phyloP scores from a whole-genome alignment of 2,329 filamentous ascomycete genomes.

The Colletotrichum cuscutae region DNA sequence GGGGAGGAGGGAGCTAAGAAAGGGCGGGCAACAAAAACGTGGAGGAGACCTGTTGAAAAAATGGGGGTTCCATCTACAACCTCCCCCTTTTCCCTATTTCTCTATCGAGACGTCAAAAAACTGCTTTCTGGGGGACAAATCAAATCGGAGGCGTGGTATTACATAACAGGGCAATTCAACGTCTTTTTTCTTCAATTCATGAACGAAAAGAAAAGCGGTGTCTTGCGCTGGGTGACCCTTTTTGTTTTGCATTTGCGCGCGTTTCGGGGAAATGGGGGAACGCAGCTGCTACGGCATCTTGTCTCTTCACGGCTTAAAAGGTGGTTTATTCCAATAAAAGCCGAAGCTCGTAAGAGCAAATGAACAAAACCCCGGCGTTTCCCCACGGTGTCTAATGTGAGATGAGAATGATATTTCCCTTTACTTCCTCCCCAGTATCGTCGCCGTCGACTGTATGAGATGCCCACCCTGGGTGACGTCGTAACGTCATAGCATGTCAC shows the following conservation, averaged over 20 bases:
- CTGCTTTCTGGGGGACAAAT: slow-evolving; percentile 36
- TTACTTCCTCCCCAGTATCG: neutral
- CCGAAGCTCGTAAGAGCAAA: slow-evolving; percentile 52
- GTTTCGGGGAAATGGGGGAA: slow-evolving; percentile 56
- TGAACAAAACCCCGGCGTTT: slow-evolving; percentile 40
- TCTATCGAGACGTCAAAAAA: slow-evolving; percentile 28
- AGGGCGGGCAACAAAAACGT: no score
- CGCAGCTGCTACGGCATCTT: slow-evolving; percentile 52
- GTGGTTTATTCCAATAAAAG: slow-evolving; percentile 51
- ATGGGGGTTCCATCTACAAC: neutral
- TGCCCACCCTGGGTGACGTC: no score
- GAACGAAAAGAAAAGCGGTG: slow-evolving; percentile 19
- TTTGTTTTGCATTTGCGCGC: slow-evolving; percentile 53
- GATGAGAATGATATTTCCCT: neutral
- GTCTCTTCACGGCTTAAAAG: slow-evolving; percentile 37
- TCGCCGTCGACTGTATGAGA: neutral
- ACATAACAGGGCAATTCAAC: slow-evolving; percentile 36
- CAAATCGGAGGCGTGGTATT: slow-evolving; percentile 35
- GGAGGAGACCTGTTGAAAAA: slow-evolving; percentile 10
- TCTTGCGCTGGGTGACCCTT: slow-evolving; percentile 28
- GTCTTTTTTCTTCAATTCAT: slow-evolving; percentile 28
- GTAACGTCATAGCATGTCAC: neutral
- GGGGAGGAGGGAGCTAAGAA: neutral
- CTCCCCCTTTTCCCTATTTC: neutral
- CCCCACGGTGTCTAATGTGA: slow-evolving; percentile 15